These are phyloP conservation scores for Fusarium foetens DNA, from an alignment of 2,329 filamentous ascomycete genomes.

Conservation along the genomic window DNA sequence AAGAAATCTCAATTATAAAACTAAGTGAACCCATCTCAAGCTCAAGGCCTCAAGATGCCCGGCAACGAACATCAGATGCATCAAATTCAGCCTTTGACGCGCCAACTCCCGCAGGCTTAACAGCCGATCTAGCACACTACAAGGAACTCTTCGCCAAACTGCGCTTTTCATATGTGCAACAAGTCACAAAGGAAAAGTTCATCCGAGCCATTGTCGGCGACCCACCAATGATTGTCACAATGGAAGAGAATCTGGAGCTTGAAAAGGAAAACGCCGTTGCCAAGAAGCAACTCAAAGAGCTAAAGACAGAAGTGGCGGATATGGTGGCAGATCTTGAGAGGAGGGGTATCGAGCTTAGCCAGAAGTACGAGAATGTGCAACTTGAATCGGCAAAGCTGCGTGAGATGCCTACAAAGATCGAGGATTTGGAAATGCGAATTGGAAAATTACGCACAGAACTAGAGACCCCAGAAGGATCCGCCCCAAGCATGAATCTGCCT, in stretches of 20 bases:
- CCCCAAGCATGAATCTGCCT: conserved; percentile 64
- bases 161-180: conserved; percentile 96
- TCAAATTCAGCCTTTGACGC: conserved; percentile 72
- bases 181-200: conserved; percentile 98
- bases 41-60: conserved; percentile 52
- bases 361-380: conserved; percentile 62
- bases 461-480: conserved; percentile 45
- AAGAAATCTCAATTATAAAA: conserved; percentile 78
- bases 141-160: conserved; percentile 96
- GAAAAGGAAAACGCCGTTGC: conserved; percentile 74
- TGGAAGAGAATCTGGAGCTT: conserved; percentile 82
- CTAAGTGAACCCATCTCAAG: conserved; percentile 79
- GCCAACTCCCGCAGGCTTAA: conserved; percentile 78
- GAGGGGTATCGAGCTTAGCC: conserved; percentile 67
- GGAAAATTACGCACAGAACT: conserved; percentile 56
- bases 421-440: conserved; percentile 60
- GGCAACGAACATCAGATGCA: conserved; percentile 75
- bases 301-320: conserved; percentile 80
- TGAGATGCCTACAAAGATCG: conserved; percentile 62
- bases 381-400: conserved; percentile 60
- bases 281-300: conserved; percentile 80
- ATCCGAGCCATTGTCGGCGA: conserved; percentile 92
- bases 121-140: conserved; percentile 89
- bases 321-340: conserved; percentile 78
- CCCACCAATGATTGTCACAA: conserved; percentile 84